Percentiles rank a stretch among this genome's conserved stretches.
Conservation (phyloP, 768 basidiomycete species). For the Podaxis rugospora region DNA sequence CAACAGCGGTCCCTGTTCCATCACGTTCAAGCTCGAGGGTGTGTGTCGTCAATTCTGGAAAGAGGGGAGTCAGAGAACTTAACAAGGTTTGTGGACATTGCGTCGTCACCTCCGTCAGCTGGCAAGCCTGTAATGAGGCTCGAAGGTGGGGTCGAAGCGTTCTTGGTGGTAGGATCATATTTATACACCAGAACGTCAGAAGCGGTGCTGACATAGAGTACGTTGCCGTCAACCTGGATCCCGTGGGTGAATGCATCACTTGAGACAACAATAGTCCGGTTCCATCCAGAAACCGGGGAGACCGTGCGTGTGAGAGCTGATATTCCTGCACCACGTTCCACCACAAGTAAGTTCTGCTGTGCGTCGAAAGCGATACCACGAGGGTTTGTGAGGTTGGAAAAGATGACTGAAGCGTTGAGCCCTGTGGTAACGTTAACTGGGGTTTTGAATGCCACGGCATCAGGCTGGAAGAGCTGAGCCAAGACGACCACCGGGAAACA, state of each 20-base stretch:
- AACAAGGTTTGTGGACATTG: conserved; percentile 4
- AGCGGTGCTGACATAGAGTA: conserved; percentile 36
- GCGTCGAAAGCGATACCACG: conserved; percentile 38
- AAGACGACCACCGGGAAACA: background rate
- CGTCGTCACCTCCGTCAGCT: conserved; percentile 38
- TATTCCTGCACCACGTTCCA: conserved; percentile 39
- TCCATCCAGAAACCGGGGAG: conserved; percentile 25
- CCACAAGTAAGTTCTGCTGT: conserved; percentile 33
- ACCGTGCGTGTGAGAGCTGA: conserved; percentile 29
- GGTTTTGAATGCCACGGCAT: conserved; percentile 26
- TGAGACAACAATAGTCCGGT: conserved; percentile 31
- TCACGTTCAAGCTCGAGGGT: conserved; percentile 30
- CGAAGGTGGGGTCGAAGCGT: conserved; percentile 19
- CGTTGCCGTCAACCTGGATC: conserved; percentile 31
- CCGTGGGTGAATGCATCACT: conserved; percentile 37
- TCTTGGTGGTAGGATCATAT: conserved; percentile 29
- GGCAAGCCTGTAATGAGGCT: conserved; percentile 29
- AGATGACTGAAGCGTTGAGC: conserved; percentile 30
- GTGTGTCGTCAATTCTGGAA: conserved; percentile 37
- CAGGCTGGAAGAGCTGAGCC: conserved; percentile 23
- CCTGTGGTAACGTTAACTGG: conserved; percentile 32
- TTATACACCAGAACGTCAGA: conserved; percentile 27
- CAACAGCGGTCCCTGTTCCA: conserved; percentile 11
- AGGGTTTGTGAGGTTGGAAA: conserved; percentile 37
- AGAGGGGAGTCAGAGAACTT: background rate